Percentiles rank a stretch among this genome's conserved stretches.
phyloP scores from a whole-genome alignment of 345 rosid genomes.

The Syzygium aromaticum region DNA sequence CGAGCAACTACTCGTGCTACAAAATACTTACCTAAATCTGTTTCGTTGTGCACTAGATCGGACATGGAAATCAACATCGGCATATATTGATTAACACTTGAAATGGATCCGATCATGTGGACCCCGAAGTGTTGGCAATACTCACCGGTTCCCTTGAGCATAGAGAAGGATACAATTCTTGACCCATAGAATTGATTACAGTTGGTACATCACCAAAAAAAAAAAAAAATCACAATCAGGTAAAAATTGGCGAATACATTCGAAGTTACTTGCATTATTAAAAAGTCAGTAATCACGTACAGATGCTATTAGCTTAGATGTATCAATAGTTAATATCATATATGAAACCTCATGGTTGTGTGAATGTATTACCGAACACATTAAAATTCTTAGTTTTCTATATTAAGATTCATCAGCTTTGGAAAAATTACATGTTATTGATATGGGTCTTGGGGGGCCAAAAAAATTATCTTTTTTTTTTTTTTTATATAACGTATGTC shows the following conservation, averaged over 20 bases:
- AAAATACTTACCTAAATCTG: background rate
- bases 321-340: background rate
- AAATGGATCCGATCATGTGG: background rate
- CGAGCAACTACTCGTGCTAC: background rate
- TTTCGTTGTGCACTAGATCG: background rate
- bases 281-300: background rate
- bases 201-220: background rate
- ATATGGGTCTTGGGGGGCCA: no score
- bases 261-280: background rate
- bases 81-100: background rate
- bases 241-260: background rate
- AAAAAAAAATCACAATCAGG: background rate
- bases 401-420: background rate
- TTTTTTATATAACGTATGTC: background rate
- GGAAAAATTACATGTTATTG: background rate
- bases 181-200: background rate
- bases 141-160: background rate
- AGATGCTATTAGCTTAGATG: background rate
- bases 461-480: background rate
- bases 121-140: background rate
- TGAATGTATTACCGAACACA: background rate
- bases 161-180: background rate
- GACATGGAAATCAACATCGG: background rate
- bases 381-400: background rate
- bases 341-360: background rate